Evolutionary conservation across 495 filamentous ascomycete species (phyloP).

Genomic region (Chaetomium cochliodes): DNA sequence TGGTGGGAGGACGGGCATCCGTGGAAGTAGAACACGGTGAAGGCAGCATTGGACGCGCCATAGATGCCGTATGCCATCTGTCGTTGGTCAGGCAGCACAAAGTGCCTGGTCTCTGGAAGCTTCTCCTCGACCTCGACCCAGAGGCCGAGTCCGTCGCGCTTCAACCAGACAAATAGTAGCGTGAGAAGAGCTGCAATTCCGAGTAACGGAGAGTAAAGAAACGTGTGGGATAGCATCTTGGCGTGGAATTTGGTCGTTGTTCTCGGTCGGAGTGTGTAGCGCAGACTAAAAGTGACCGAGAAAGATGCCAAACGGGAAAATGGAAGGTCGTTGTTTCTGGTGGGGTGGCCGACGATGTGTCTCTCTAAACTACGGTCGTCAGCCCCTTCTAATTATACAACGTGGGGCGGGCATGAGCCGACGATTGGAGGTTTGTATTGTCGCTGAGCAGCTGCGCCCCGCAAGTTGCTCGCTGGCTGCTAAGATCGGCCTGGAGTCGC

Average conservation of each 20-base stretch:
- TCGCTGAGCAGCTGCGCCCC: background rate
- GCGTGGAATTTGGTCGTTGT: background rate
- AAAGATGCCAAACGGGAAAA: background rate
- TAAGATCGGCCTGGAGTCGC: conserved; percentile 1
- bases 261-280: background rate
- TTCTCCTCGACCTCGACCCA: background rate
- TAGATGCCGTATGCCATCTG: conserved; percentile 10
- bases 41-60: background rate
- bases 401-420: background rate
- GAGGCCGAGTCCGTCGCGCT: background rate
- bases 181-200: background rate
- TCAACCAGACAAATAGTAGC: background rate
- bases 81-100: background rate
- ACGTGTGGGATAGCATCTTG: background rate
- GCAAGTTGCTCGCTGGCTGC: background rate
- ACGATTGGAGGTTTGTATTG: background rate
- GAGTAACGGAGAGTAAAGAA: background rate
- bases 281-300: background rate
- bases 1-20: conserved; percentile 14
- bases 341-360: background rate
- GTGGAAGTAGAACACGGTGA: conserved; percentile 7
- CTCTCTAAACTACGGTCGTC: background rate
- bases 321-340: background rate
- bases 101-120: background rate
- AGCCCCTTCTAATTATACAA: conserved; percentile 10